These are phyloP conservation scores for Cyberlindnera maritima DNA, from an alignment of 805 yeast genomes.

Conservation along the genomic window DNA sequence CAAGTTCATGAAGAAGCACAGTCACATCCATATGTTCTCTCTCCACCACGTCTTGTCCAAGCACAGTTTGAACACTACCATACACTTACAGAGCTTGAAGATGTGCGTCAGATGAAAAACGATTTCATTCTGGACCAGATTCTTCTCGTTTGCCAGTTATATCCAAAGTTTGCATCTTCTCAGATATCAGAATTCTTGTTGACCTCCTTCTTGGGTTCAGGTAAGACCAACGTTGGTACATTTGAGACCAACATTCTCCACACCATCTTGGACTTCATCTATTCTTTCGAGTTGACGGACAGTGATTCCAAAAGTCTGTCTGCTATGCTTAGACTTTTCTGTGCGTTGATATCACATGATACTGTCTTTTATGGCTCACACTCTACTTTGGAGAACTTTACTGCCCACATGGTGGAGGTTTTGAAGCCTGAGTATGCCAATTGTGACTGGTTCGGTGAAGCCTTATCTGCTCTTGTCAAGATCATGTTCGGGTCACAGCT, in stretches of 20 bases:
- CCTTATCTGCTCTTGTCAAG: constrained; percentile 53
- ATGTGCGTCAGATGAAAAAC: constrained; percentile 34
- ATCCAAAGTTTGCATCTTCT: constrained; percentile 35
- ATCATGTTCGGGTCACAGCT: constrained; percentile 49
- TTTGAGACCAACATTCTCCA: constrained; percentile 37
- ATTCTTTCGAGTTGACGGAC: constrained; percentile 33
- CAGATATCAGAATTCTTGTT: constrained; percentile 39
- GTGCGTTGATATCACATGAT: constrained; percentile 39
- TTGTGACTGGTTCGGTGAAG: constrained; percentile 57
- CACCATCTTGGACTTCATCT: constrained; percentile 34
- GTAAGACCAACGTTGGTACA: constrained; percentile 31
- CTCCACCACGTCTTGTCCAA: constrained; percentile 30
- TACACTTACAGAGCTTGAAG: constrained; percentile 40
- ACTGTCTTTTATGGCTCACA: constrained; percentile 35
- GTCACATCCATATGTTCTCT: constrained; percentile 24
- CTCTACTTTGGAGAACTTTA: constrained; percentile 34
- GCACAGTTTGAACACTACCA: constrained; percentile 38
- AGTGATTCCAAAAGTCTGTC: constrained; percentile 32
- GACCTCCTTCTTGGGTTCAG: constrained; percentile 33
- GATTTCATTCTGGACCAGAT: constrained; percentile 38
- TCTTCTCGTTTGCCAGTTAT: constrained; percentile 41
- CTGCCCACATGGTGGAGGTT: constrained; percentile 35
- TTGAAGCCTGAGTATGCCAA: constrained; percentile 38
- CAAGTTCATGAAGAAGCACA: constrained; percentile 17
- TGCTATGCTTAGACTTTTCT: constrained; percentile 41